A percentile compares a stretch with the other conserved stretches of the same genome.
Conservation (phyloP, 2,329 filamentous ascomycete species). For the Microsporum canis region DNA sequence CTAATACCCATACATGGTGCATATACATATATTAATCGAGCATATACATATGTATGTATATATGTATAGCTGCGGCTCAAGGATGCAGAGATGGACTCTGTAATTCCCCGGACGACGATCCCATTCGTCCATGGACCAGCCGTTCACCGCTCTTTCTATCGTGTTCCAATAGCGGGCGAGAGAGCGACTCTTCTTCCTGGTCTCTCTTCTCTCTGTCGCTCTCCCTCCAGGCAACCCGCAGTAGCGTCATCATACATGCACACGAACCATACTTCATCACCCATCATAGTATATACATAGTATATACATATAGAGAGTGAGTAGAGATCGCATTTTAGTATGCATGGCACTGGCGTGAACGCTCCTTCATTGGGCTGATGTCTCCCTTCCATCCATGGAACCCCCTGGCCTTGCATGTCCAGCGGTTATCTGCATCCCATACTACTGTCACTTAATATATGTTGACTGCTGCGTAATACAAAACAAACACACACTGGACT, state of each 20-base stretch:
- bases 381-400: neutral
- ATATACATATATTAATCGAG: neutral
- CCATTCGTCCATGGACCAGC: conserved; percentile 4
- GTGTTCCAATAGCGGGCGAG: conserved; percentile 2
- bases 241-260: neutral
- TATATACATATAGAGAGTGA: neutral
- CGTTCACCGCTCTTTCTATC: conserved; percentile 6
- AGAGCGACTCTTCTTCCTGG: too few relatives aligned
- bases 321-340: neutral
- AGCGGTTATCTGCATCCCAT: neutral
- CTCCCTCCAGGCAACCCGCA: neutral
- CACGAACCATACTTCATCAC: neutral
- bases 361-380: neutral
- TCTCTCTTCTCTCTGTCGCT: neutral
- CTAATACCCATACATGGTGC: neutral
- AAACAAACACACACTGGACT: neutral
- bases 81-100: neutral
- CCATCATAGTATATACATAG: neutral
- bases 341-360: neutral
- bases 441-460: neutral
- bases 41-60: neutral
- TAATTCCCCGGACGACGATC: neutral
- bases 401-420: neutral
- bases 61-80: neutral
- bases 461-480: neutral